Evolutionary conservation across 805 yeast genomes (phyloP).

Genomic region (Wickerhamomyces bisporus): DNA sequence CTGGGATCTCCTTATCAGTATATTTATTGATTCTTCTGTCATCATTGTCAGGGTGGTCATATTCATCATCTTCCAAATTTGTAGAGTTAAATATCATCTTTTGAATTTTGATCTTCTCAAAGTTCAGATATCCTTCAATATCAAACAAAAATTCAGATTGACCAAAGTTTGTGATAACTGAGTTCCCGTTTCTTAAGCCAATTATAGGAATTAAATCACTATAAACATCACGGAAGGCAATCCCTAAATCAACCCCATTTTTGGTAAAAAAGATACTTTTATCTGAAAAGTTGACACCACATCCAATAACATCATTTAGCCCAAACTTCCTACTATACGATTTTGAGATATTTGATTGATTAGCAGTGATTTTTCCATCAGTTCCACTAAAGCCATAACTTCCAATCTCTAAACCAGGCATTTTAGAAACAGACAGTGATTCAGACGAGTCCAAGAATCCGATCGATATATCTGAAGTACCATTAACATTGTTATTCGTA

Average conservation of each 20-base stretch:
- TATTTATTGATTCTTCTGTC: constrained; percentile 7
- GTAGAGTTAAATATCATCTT: constrained; percentile 22
- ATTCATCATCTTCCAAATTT: constrained; percentile 3
- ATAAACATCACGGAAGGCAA: constrained; percentile 44
- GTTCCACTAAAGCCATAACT: constrained; percentile 51
- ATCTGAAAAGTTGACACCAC: constrained; percentile 70
- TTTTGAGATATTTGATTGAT: constrained; percentile 32
- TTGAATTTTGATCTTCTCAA: constrained; percentile 35
- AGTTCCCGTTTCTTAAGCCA: constrained; percentile 33
- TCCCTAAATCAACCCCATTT: constrained; percentile 65
- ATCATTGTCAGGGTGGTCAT: constrained; percentile 4
- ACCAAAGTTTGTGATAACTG: constrained; percentile 35
- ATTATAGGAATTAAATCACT: constrained; percentile 41
- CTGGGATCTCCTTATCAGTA: constrained; percentile 19
- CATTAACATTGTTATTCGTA: constrained; percentile 26
- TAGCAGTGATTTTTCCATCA: constrained; percentile 38
- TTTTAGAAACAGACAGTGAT: constrained; percentile 23
- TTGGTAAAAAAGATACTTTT: constrained; percentile 69
- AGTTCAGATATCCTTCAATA: constrained; percentile 46
- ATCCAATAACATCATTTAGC: constrained; percentile 66
- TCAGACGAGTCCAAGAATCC: constrained; percentile 38
- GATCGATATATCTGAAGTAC: constrained; percentile 32
- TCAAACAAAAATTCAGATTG: constrained; percentile 57
- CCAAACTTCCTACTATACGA: constrained; percentile 43
- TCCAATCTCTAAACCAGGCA: constrained; percentile 44